Conservation (phyloP, 2,329 filamentous ascomycete genomes). For the Fusarium tuaranense region DNA sequence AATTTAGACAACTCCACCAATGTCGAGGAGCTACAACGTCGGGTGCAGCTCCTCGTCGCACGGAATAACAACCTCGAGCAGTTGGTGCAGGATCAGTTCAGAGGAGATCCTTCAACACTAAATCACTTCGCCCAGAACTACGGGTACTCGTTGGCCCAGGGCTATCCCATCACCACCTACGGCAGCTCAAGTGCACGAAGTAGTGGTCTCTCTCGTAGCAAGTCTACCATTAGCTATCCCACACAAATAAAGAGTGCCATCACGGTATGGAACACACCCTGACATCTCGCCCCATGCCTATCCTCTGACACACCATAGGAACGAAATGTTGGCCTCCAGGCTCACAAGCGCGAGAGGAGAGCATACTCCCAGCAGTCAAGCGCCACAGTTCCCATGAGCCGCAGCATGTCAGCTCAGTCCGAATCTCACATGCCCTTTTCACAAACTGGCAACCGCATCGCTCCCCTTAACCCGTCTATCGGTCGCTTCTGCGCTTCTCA, state of each 20-base stretch:
- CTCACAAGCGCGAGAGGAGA: conserved; percentile 37
- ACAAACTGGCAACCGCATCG: conserved; percentile 48
- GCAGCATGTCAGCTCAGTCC: conserved; percentile 57
- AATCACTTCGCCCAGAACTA: conserved; percentile 31
- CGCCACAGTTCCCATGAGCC: conserved; percentile 56
- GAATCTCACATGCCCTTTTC: conserved; percentile 55
- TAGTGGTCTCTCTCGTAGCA: conserved; percentile 43
- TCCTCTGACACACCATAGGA: conserved; percentile 35
- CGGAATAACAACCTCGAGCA: conserved; percentile 40
- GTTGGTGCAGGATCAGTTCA: conserved; percentile 36
- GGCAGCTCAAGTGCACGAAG: conserved; percentile 35
- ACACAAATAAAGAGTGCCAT: conserved; percentile 39
- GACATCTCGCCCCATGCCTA: neutral
- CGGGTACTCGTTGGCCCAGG: conserved; percentile 22
- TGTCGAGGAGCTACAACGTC: conserved; percentile 44
- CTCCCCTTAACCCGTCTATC: conserved; percentile 44
- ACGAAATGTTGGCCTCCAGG: conserved; percentile 26
- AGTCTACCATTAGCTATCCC: conserved; percentile 44
- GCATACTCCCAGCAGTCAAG: conserved; percentile 46
- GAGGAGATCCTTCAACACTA: conserved; percentile 33
- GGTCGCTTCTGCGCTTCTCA: conserved; percentile 48
- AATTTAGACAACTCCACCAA: conserved; percentile 39
- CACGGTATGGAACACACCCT: conserved; percentile 34
- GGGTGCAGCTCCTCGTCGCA: conserved; percentile 37
- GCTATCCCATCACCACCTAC: conserved; percentile 35